Conservation (phyloP, 2,329 filamentous ascomycete species). For the Venturiaceae sp. region DNA sequence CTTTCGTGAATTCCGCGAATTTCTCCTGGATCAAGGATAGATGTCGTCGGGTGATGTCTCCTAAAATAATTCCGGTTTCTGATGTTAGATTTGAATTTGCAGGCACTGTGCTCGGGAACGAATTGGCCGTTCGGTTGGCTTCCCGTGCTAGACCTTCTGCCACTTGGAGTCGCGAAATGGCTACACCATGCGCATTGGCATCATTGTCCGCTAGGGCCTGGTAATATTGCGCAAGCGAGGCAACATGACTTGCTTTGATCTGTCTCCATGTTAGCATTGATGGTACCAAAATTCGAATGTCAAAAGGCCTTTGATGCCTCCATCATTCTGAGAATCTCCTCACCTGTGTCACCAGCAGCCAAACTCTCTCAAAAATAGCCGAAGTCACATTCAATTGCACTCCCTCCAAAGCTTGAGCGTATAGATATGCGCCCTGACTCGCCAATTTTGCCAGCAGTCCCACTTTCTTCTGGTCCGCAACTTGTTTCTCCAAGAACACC, state of each 20-base stretch:
- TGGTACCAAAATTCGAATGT: background rate
- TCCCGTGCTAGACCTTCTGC: conserved; percentile 73
- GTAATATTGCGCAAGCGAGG: conserved; percentile 83
- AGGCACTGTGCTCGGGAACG: conserved; percentile 71
- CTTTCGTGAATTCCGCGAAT: conserved; percentile 66
- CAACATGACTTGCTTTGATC: conserved; percentile 72
- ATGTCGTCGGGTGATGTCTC: conserved; percentile 80
- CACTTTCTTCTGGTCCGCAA: conserved; percentile 84
- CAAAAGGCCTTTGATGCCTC: background rate
- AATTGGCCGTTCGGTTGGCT: conserved; percentile 64
- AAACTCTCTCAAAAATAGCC: conserved; percentile 88
- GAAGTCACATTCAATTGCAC: conserved; percentile 87
- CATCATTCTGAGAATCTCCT: conserved; percentile 14
- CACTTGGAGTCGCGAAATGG: conserved; percentile 71
- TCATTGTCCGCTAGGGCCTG: conserved; percentile 89
- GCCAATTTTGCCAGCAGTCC: conserved; percentile 87
- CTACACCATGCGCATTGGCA: conserved; percentile 73
- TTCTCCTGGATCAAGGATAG: conserved; percentile 72
- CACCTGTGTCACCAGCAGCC: conserved; percentile 75
- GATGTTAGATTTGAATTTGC: conserved; percentile 73
- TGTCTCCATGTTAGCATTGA: conserved; percentile 38
- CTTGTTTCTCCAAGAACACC: conserved; percentile 94
- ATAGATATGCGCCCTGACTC: conserved; percentile 81
- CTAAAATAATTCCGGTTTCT: conserved; percentile 64
- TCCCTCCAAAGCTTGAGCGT: conserved; percentile 78